phyloP scores from a whole-genome alignment of 1,284 basidiomycete species.

The Coniferiporia weirii region DNA sequence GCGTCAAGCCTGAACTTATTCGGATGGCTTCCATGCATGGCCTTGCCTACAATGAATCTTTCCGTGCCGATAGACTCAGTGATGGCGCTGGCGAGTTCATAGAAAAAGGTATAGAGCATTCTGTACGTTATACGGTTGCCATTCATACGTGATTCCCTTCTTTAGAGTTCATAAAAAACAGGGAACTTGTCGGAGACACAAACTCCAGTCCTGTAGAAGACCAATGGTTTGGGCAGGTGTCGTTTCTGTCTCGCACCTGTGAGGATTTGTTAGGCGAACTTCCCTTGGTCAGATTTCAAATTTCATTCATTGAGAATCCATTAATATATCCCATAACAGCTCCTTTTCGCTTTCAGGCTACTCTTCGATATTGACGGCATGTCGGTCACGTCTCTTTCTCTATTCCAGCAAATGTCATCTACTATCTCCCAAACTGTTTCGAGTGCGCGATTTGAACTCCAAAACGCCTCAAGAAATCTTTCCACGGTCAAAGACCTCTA shows the following conservation, averaged over 20 bases:
- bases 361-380: neutral
- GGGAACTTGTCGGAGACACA: neutral
- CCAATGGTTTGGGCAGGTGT: neutral
- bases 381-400: neutral
- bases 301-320: neutral
- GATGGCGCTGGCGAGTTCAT: conserved; percentile 5
- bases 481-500: conserved; percentile 14
- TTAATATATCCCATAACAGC: neutral
- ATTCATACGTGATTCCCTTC: neutral
- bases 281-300: neutral
- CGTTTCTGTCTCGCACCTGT: neutral
- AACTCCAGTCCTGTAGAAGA: neutral
- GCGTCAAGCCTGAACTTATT: neutral
- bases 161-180: conserved; percentile 1
- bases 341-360: neutral
- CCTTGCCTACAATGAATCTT: neutral
- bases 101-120: neutral
- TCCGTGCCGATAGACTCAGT: conserved; percentile 2
- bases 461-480: neutral
- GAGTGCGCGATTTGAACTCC: neutral
- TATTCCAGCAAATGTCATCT: neutral
- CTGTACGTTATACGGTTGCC: neutral
- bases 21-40: conserved; percentile 7
- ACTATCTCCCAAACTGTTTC: neutral
- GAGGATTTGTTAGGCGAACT: neutral